These are phyloP conservation scores for Leucocoprinus birnbaumii DNA, from an alignment of 768 basidiomycete genomes.

Conservation along the genomic window DNA sequence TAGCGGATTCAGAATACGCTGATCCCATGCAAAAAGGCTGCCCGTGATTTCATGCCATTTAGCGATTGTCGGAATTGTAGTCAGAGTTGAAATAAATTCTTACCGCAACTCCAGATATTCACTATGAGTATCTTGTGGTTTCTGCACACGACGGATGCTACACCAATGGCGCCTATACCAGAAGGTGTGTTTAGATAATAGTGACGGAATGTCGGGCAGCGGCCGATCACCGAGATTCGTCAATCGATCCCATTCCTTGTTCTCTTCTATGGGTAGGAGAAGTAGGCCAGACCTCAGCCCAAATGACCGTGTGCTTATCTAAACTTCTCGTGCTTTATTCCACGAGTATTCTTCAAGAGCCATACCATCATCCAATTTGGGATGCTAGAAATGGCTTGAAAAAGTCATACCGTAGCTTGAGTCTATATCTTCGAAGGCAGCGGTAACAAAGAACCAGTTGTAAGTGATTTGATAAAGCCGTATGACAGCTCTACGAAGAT, in stretches of 20 bases:
- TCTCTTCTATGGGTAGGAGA: not conserved
- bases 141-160: conserved; percentile 31
- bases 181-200: conserved; percentile 33
- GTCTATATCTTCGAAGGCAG: conserved; percentile 57
- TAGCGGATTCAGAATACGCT: conserved; percentile 44
- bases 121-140: conserved; percentile 26
- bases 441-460: conserved; percentile 60
- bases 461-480: conserved; percentile 40
- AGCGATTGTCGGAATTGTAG: not conserved
- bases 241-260: conserved; percentile 24
- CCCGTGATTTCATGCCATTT: not conserved
- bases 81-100: not conserved
- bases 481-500: conserved; percentile 44
- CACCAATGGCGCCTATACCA: conserved; percentile 51
- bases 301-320: conserved; percentile 44
- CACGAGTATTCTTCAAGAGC: conserved; percentile 63
- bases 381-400: no score
- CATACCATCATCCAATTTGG: conserved; percentile 72
- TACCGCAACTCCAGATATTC: conserved; percentile 43
- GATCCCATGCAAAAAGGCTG: conserved; percentile 41
- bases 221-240: conserved; percentile 26
- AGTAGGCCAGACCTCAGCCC: conserved; percentile 8
- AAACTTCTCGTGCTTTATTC: conserved; percentile 48
- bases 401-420: conserved; percentile 46
- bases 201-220: conserved; percentile 42